Conservation (phyloP, 306 rosid genomes). For the Hippophae rhamnoides region DNA sequence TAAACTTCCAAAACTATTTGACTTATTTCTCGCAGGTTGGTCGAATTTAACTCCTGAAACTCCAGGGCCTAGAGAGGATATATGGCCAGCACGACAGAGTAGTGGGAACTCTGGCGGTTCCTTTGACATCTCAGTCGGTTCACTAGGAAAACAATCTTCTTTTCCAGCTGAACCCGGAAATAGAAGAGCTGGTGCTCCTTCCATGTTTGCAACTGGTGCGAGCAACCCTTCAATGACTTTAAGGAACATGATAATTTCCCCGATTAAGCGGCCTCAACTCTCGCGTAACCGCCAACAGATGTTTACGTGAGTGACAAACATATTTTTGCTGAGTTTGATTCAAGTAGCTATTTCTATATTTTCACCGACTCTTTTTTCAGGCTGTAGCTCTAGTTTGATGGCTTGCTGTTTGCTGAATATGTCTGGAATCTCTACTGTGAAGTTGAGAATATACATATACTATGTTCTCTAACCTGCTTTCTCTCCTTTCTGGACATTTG, state of each 20-base stretch:
- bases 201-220: conserved; percentile 49
- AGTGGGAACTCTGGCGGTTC: conserved; percentile 76
- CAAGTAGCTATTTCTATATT: conserved; percentile 6
- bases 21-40: conserved; percentile 86
- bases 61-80: conserved; percentile 96
- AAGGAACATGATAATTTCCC: conserved; percentile 83
- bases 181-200: conserved; percentile 61
- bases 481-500: too few species aligned
- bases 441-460: too few species aligned
- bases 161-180: conserved; percentile 48
- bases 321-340: conserved; percentile 4
- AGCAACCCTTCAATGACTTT: conserved; percentile 72
- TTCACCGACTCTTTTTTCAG: conserved; percentile 39
- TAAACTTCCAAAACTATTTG: conserved; percentile 65
- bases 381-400: conserved; percentile 39
- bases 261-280: conserved; percentile 90
- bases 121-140: conserved; percentile 70
- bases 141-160: conserved; percentile 61
- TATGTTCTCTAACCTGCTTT: too few species aligned
- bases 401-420: conserved; percentile 15
- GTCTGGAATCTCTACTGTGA: conserved; percentile 8
- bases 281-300: conserved; percentile 75
- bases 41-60: conserved; percentile 70
- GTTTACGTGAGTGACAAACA: conserved; percentile 53
- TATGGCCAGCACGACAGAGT: conserved; percentile 87